Percentiles rank a stretch among this genome's conserved stretches.
Conservation (phyloP, 345 rosid genomes). For the Populus nigra region DNA sequence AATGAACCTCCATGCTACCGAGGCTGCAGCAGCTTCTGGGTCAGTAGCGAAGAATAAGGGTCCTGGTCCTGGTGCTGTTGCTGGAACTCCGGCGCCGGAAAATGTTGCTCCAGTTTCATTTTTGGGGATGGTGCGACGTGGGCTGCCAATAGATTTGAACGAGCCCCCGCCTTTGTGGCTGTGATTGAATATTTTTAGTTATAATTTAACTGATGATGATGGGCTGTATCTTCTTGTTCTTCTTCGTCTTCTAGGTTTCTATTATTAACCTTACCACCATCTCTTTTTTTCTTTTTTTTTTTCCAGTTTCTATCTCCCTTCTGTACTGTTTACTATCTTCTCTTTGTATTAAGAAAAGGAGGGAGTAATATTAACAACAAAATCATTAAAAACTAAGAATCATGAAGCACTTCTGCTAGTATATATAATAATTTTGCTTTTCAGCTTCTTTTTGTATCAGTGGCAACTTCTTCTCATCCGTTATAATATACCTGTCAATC, state of each 20-base stretch:
- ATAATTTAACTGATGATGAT: neutral
- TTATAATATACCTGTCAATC: neutral
- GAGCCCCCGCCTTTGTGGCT: conserved; percentile 96
- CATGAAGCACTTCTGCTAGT: neutral
- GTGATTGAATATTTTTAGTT: conserved; percentile 21
- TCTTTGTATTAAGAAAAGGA: neutral
- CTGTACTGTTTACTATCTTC: neutral
- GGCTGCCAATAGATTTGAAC: conserved; percentile 83
- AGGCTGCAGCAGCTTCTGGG: neutral
- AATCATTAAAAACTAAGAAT: neutral
- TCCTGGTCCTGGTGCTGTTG: neutral
- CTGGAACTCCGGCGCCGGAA: conserved; percentile 23
- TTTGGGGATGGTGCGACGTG: conserved; percentile 56
- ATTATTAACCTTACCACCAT: neutral
- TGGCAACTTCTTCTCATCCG: neutral
- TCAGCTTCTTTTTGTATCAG: neutral
- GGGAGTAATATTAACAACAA: neutral
- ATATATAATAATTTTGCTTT: no score
- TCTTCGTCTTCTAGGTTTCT: conserved; percentile 1
- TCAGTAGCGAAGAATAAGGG: conserved; percentile 20
- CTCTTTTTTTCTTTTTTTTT: neutral
- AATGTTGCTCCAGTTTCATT: conserved; percentile 31
- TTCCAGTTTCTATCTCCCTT: neutral
- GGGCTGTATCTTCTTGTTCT: neutral
- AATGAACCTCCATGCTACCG: conserved; percentile 21